phyloP scores from a whole-genome alignment of 2,329 filamentous ascomycete species.

The Fusarium globosum region DNA sequence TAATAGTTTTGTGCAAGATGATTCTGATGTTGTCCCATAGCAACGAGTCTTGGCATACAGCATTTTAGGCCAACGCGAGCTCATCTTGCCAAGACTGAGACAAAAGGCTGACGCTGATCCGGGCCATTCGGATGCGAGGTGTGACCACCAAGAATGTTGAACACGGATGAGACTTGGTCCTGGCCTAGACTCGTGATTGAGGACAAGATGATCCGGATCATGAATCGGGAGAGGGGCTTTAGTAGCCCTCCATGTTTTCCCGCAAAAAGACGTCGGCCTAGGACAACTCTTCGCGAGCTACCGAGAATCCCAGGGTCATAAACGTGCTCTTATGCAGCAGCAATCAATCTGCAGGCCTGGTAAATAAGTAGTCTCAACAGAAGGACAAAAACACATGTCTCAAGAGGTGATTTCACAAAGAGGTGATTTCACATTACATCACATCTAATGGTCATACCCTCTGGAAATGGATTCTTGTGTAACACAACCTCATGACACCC shows the following conservation, averaged over 20 bases:
- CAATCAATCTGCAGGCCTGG: fast-evolving
- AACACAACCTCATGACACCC: background rate
- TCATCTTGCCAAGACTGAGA: background rate
- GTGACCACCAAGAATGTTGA: background rate
- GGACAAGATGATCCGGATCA: background rate
- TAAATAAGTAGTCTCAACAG: no score
- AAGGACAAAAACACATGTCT: no score
- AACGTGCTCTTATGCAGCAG: background rate
- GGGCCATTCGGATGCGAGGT: constrained; percentile 5
- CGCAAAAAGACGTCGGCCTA: background rate
- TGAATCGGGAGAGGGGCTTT: background rate
- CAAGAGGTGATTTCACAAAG: no score
- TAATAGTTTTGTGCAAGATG: background rate
- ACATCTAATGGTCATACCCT: no score
- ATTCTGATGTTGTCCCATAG: fast-evolving
- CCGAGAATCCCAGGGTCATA: background rate
- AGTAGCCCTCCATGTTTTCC: background rate
- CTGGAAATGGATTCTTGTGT: background rate
- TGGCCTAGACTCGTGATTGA: background rate
- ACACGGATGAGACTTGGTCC: background rate
- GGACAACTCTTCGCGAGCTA: background rate
- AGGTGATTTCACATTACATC: background rate
- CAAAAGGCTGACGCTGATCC: background rate
- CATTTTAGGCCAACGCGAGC: no score
- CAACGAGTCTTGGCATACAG: background rate